Evolutionary conservation across 2,329 filamentous ascomycete species (phyloP), one percentile per base, ranked within the genome.

Genomic region (Zalaria sp.): DNA sequence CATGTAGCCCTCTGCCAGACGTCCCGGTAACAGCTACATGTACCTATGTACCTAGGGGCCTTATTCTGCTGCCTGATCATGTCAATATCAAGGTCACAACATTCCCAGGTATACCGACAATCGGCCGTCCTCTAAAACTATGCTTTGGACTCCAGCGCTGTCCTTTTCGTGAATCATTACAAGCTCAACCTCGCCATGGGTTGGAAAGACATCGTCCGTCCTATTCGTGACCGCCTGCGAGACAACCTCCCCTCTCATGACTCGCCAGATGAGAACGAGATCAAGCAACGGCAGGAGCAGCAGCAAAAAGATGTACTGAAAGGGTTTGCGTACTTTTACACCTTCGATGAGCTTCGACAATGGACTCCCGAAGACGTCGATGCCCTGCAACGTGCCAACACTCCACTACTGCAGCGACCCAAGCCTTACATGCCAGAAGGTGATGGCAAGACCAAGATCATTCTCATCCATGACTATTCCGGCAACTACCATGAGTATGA

Each of bases 401-500:
- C 56, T 3, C 62, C 63, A 5, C 45, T 63, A 3, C 43, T 64
- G 10, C 44, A 8, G 18, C 53, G 56, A 6, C n/a, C 6, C 4
- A 35, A 42, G 4, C 29, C 7, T 7, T 7, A 7, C 29, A n/a
- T n/a, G 7, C 9, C 42, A 8, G 32, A 36, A 1, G 8, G 36
- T 7, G 25, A 34, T 8, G 25, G 31, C 29, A 57, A 52, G 27
- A 46, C 57, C 11, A 51, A 47, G 27, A 40, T 61, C 8, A 50
- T 60, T 3, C 46, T 65, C n/a, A 59, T 61, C 31, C 59, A 63
- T 39, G 62, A 62, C 44, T 60, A 57, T 38, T 49, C 57, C 27
- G 66, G 66, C 4, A 64, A 63, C 37, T 68, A 68, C 47, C 64
- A 66, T 38, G 56, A 59, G 8, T 65, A 66, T 27, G 66, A 68